phyloP scores from a whole-genome alignment of 371 early-diverging fungal species.

The Mortierella sp. region DNA sequence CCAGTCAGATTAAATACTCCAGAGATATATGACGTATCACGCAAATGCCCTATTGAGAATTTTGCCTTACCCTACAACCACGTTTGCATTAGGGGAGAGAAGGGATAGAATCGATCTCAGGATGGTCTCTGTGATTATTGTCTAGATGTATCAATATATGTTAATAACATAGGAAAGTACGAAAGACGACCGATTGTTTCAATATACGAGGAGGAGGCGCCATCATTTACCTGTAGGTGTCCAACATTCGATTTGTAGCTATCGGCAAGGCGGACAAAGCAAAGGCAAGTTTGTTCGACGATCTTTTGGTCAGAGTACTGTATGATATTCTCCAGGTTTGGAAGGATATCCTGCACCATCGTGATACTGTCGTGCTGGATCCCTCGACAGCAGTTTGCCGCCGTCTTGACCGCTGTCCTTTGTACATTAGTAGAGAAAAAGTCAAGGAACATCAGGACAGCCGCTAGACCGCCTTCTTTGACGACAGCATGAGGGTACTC shows the following conservation, averaged over 20 bases:
- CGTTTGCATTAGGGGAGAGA: conserved; percentile 40
- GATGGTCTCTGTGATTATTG: conserved; percentile 61
- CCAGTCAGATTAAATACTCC: not conserved
- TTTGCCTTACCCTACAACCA: conserved; percentile 35
- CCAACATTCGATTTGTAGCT: conserved; percentile 68
- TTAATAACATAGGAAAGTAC: not conserved
- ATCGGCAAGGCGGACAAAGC: conserved; percentile 75
- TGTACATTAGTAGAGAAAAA: conserved; percentile 92
- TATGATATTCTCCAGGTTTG: conserved; percentile 78
- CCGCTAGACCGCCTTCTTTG: conserved; percentile 82
- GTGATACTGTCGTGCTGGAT: conserved; percentile 68
- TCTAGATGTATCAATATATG: conserved; percentile 9
- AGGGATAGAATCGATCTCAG: conserved; percentile 35
- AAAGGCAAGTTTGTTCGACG: conserved; percentile 78
- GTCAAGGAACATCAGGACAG: conserved; percentile 88
- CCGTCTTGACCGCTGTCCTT: conserved; percentile 84
- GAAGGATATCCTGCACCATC: conserved; percentile 78
- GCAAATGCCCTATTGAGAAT: not conserved
- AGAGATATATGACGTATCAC: not conserved
- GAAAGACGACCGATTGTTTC: not conserved
- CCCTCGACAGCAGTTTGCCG: conserved; percentile 82
- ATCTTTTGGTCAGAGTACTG: conserved; percentile 79
- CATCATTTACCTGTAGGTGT: conserved; percentile 60
- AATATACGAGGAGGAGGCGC: not conserved
- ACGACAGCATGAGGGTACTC: conserved; percentile 83